Conservation (phyloP, 179 eudicot genomes). For the Monotropa hypopitys region DNA sequence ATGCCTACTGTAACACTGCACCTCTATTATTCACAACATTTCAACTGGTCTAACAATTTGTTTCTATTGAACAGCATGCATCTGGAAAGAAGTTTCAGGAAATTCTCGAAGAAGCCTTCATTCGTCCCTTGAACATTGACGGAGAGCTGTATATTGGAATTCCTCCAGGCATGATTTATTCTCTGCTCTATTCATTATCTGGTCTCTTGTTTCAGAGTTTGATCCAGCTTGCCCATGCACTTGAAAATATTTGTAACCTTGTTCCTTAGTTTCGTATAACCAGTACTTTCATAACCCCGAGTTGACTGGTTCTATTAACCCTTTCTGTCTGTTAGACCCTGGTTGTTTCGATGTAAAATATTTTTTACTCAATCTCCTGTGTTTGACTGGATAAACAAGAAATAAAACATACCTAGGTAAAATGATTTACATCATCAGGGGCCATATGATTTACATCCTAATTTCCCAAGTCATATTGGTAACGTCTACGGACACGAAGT, state of each 20-base stretch:
- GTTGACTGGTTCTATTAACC: no score
- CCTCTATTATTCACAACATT: neutral
- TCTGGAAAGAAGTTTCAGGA: slow-evolving; percentile 82
- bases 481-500: neutral
- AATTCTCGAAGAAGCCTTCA: slow-evolving; percentile 78
- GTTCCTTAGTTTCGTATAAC: neutral
- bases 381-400: neutral
- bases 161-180: slow-evolving; percentile 67
- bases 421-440: neutral
- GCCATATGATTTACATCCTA: neutral
- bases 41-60: slow-evolving; percentile 4
- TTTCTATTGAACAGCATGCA: slow-evolving; percentile 49
- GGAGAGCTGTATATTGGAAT: slow-evolving; percentile 94
- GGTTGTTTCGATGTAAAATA: neutral
- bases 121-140: slow-evolving; percentile 63
- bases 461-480: neutral
- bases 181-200: neutral
- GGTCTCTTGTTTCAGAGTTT: neutral
- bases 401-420: neutral
- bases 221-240: neutral
- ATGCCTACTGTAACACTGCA: neutral
- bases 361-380: neutral
- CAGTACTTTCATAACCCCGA: no score
- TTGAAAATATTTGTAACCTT: neutral
- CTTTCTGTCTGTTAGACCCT: neutral